These are phyloP conservation scores for Xylariaceae sp. DNA, from an alignment of 2,329 filamentous ascomycete genomes.

Conservation along the genomic window DNA sequence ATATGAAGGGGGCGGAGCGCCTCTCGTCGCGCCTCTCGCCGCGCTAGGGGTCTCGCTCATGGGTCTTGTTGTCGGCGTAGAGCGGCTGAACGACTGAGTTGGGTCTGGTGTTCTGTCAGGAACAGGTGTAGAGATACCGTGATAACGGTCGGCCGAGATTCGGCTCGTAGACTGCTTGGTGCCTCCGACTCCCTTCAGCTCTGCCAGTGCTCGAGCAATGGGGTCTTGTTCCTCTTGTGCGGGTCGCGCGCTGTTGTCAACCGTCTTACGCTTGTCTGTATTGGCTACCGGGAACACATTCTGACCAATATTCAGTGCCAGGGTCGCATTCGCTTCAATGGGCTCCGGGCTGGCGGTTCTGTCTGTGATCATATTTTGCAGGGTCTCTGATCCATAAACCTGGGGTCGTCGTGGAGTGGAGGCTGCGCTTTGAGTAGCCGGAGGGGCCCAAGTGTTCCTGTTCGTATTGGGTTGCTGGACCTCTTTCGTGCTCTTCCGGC, in stretches of 20 bases:
- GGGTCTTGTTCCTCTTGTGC: conserved; percentile 70
- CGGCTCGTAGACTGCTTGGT: conserved; percentile 75
- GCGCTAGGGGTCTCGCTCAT: conserved; percentile 48
- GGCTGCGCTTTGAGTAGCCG: conserved; percentile 13
- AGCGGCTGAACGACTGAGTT: conserved; percentile 39
- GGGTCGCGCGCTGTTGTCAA: conserved; percentile 31
- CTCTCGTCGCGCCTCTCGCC: conserved; percentile 69
- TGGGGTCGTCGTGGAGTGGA: conserved; percentile 36
- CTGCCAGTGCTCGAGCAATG: conserved; percentile 86
- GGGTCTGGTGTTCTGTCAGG: conserved; percentile 40
- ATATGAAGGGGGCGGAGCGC: conserved; percentile 84
- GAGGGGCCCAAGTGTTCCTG: conserved; percentile 58
- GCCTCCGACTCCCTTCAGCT: conserved; percentile 72
- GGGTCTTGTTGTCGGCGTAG: conserved; percentile 36
- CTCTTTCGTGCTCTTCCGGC: conserved; percentile 85
- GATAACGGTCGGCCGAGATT: conserved; percentile 94
- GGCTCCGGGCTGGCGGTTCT: conserved; percentile 69
- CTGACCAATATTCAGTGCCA: conserved; percentile 90
- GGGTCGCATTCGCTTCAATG: conserved; percentile 85
- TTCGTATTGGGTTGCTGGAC: conserved; percentile 49
- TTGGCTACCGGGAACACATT: conserved; percentile 93
- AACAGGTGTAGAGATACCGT: conserved; percentile 83
- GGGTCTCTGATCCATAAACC: conserved; percentile 36
- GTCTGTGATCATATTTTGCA: conserved; percentile 35
- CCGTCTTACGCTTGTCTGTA: conserved; percentile 57